Base-by-base conservation (phyloP, 2,329 filamentous ascomycete genomes). In the Beauveria brongniartii region DNA sequence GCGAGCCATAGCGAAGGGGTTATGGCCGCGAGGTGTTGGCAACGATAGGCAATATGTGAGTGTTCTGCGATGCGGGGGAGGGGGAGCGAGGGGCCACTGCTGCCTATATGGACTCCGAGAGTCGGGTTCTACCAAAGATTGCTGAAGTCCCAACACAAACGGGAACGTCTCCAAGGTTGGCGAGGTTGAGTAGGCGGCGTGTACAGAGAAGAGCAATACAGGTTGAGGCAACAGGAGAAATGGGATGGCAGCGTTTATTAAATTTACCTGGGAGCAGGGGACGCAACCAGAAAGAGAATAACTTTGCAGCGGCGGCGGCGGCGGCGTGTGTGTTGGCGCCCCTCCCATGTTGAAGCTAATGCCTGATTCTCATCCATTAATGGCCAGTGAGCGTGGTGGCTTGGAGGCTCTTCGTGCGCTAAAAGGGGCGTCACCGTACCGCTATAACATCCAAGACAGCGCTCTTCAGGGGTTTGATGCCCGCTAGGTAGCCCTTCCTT, bases 1-100 rank as follows among this genome's bases (percentile, higher is more conserved):
- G 53, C 73, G 74, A 62, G 76, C 77, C 72, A 77, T 78, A 55
- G 69, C 67, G 59, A 44, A 58, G 71, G 71, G 62, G 69, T 58
- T 58, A 41, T 55, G 51, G 47, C 61, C 47, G 12, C 56, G 48
- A 34, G 64, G 56, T 43, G 57, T 54, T 43, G 46, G 56, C 5
- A 55, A 61, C n/a, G 61, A 57, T 60, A 46, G 53, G 62, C 59
- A 55, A 47, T 56, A 44, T 28, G 43, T 44, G 43, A 20, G 28
- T 37, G 52, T 51, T 30, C 37, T 54, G 44, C 58, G 51, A 59
- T 53, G 59, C 59, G 59, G 59, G 59, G 59, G 59, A 61, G 59
- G 59, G 59, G 59, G 52, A 48, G 37, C 10, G 40, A 53, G 28
- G n/a, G 37, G 44, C 48, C 44, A 18, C 26, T 24, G 37, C 30